Base-by-base conservation (phyloP, 257 asterid genomes). In the Solanum sparsipilum region DNA sequence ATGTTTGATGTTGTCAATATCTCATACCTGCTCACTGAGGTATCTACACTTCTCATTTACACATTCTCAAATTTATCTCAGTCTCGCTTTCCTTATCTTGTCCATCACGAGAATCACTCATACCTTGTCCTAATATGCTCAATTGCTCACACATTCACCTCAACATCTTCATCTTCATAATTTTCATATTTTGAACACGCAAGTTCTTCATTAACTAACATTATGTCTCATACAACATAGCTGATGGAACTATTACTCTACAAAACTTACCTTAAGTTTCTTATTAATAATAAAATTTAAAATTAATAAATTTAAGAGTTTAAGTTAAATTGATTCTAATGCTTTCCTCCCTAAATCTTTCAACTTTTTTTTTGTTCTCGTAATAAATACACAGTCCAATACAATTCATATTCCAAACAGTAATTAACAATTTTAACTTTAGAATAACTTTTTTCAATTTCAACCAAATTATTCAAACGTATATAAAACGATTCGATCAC, bases 81-180 rank as follows among this genome's bases (percentile, higher is more conserved):
- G 0, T 6, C 23, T 70, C 12, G 1, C 5, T 68, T 7, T 2
- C 5, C 3, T 13, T 32, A 27, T 68, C 5, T 68, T 68, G 0
- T 27, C 5, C 5, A 2, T 27, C 74, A 5, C 21, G 10, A 3
- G 18, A 6, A 13, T 27, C 35, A 13, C 74, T 68, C 74, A 3
- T 27, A 27, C 9, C 21, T 13, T 67, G 2, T 67, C 74, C 20
- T 67, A 67, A 5, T 12, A 68, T 68, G 20, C 73, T 27, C 20
- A 67, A 20, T 58, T 58, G 67, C 9, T n/a, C 73, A 27, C 1
- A 60, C 29, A 60, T 60, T 21, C 34, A 11, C 34, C 9, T 25
- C 73, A 63, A 65, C 32, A 65, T 65, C 8, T 0, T 3, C 74
- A 27, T 68, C 18, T 11, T 10, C n/a, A 18, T 18, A 52, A 6